Conservation (phyloP, 2,329 filamentous ascomycete species). For the Fusarium odoratissimum region DNA sequence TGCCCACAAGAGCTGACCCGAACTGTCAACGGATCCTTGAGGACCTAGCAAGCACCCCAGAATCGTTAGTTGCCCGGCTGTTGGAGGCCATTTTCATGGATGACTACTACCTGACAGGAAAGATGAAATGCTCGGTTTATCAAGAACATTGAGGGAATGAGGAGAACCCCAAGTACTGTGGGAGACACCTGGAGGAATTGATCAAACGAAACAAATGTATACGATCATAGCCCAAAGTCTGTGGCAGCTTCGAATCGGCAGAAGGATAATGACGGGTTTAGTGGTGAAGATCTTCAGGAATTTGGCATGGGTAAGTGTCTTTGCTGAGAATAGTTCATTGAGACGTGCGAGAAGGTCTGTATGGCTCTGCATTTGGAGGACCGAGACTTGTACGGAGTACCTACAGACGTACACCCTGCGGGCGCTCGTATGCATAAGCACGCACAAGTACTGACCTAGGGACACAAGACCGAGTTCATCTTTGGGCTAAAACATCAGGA, state of each 20-base stretch:
- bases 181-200: constrained; percentile 15
- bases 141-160: constrained; percentile 5
- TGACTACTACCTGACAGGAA: neutral
- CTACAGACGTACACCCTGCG: constrained; percentile 16
- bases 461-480: constrained; percentile 20
- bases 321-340: constrained; percentile 10
- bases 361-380: constrained; percentile 1
- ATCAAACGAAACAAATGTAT: constrained; percentile 18
- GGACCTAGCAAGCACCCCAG: constrained; percentile 18
- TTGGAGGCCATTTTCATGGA: constrained; percentile 20
- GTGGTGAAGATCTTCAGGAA: constrained; percentile 29
- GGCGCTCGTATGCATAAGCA: constrained; percentile 23
- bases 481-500: constrained; percentile 14
- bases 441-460: constrained; percentile 20
- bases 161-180: neutral
- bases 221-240: neutral
- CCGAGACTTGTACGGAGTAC: neutral
- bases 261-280: constrained; percentile 20
- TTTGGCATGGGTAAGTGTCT: constrained; percentile 15
- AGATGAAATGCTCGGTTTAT: constrained; percentile 5
- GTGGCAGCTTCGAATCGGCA: constrained; percentile 10
- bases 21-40: constrained; percentile 21
- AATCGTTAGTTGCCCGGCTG: constrained; percentile 27
- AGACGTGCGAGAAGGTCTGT: neutral
- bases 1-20: constrained; percentile 24